Percentiles rank a stretch among this genome's conserved stretches.
Conservation (phyloP, 192 early-diverging fungal species). For the Lobulomyces angularis region DNA sequence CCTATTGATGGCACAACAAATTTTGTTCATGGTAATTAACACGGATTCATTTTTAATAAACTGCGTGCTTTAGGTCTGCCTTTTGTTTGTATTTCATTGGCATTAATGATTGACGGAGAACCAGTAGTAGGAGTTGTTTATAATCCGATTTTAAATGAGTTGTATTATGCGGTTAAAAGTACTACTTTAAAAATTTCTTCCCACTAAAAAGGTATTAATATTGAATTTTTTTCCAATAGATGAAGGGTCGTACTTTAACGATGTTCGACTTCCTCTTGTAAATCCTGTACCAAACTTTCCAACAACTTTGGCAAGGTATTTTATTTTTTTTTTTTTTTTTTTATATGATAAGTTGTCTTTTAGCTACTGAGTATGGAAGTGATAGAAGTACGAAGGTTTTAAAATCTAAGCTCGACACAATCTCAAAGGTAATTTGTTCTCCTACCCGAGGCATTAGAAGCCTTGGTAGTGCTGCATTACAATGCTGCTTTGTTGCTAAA, state of each 20-base stretch:
- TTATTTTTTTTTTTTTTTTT: too few relatives aligned
- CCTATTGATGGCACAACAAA: conserved; percentile 51
- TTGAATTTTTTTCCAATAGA: conserved; percentile 1
- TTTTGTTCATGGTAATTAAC: conserved; percentile 38
- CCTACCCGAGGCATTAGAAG: conserved; percentile 63
- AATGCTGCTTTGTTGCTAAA: conserved; percentile 66
- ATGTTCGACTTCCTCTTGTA: background rate
- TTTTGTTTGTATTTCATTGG: conserved; percentile 78
- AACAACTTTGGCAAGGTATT: too few relatives aligned
- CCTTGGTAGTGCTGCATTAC: conserved; percentile 64
- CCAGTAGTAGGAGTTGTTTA: conserved; percentile 83
- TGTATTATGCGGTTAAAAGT: conserved; percentile 45
- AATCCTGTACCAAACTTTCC: conserved; percentile 3
- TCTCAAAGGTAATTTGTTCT: conserved; percentile 51
- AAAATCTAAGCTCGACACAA: conserved; percentile 50
- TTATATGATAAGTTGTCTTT: too few relatives aligned
- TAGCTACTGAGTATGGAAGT: conserved; percentile 78
- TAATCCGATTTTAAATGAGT: conserved; percentile 78
- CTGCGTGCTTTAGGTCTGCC: conserved; percentile 55
- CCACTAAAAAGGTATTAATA: too few relatives aligned
- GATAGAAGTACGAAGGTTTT: conserved; percentile 45
- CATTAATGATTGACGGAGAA: conserved; percentile 53
- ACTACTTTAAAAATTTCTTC: conserved; percentile 45
- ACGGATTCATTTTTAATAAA: too few relatives aligned
- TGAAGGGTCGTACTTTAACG: background rate